Evolutionary conservation across 257 asterid genomes (phyloP).

Genomic region (Capsicum rhomboideum): DNA sequence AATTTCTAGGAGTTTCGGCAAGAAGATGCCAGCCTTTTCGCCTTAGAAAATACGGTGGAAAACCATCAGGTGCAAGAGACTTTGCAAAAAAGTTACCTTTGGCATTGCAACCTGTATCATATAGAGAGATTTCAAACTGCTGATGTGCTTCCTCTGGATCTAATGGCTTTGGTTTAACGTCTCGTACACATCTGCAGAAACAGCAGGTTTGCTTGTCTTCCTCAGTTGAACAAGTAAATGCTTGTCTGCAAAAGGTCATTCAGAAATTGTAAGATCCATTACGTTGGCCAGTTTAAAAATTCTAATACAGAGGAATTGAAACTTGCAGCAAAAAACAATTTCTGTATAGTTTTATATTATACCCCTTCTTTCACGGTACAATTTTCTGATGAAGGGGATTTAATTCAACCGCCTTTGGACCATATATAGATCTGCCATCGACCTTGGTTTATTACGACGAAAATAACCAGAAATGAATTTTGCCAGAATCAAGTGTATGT

Average conservation of each 20-base stretch:
- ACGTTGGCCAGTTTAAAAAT: not conserved
- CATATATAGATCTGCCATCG: not conserved
- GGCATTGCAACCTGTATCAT: not conserved
- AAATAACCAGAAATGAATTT: not conserved
- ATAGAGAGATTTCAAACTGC: constrained; percentile 25
- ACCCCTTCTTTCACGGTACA: not conserved
- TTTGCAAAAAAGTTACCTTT: constrained; percentile 14
- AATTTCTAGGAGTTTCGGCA: not conserved
- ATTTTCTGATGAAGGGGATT: not conserved
- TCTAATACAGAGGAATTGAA: not conserved
- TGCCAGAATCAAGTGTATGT: not conserved
- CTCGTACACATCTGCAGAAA: constrained; percentile 35
- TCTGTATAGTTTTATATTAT: not conserved
- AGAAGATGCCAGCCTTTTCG: constrained; percentile 1
- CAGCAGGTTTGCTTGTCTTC: constrained; percentile 42
- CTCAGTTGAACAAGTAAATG: constrained; percentile 49
- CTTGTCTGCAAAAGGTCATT: constrained; percentile 31
- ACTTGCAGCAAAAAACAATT: not conserved
- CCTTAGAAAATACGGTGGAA: constrained; percentile 32
- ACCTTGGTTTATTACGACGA: not conserved
- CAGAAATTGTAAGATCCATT: not conserved
- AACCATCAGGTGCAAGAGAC: constrained; percentile 30
- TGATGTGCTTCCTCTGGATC: constrained; percentile 41
- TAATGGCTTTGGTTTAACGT: constrained; percentile 40
- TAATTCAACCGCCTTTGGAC: not conserved